A percentile compares a stretch with the other conserved stretches of the same genome.
These are phyloP conservation scores for Biscogniauxia marginata DNA, from an alignment of 2,329 filamentous ascomycete species.

Conservation along the genomic window DNA sequence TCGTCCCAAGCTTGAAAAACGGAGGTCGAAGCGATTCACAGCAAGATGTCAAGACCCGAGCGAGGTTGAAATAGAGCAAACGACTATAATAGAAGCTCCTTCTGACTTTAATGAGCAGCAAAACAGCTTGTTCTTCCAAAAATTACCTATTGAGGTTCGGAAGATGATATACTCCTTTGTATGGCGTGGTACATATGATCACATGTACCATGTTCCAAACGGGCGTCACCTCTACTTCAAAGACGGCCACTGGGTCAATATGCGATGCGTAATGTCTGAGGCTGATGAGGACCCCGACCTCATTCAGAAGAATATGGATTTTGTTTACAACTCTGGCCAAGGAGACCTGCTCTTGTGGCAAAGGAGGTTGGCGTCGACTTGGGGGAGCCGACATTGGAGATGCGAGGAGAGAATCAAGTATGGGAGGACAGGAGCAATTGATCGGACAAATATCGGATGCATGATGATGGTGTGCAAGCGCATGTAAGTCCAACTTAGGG, in stretches of 20 bases:
- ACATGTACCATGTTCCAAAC: conserved; percentile 26
- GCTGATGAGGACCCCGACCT: conserved; percentile 26
- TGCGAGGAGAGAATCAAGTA: conserved; percentile 29
- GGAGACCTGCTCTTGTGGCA: conserved; percentile 29
- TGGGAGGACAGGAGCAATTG: conserved; percentile 20
- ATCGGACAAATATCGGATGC: conserved; percentile 25
- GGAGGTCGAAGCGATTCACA: conserved; percentile 13
- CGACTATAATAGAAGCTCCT: not conserved
- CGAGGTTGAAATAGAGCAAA: conserved; percentile 1
- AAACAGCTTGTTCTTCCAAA: conserved; percentile 30
- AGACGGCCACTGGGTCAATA: conserved; percentile 28
- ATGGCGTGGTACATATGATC: conserved; percentile 24
- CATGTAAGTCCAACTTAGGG: conserved; percentile 33
- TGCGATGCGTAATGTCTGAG: conserved; percentile 30
- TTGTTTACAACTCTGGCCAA: conserved; percentile 13
- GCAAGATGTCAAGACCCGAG: conserved; percentile 4
- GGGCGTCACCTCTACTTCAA: conserved; percentile 30
- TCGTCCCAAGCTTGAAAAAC: conserved; percentile 20
- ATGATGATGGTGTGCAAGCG: conserved; percentile 33
- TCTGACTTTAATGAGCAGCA: conserved; percentile 20
- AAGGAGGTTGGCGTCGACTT: conserved; percentile 27
- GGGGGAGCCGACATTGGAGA: conserved; percentile 34
- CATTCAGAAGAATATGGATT: conserved; percentile 31
- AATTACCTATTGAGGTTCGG: conserved; percentile 35
- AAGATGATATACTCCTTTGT: conserved; percentile 31